Percentiles rank a stretch among this genome's conserved stretches.
phyloP scores from a whole-genome alignment of 208 protist genomes.

The Naegleria fowleri region DNA sequence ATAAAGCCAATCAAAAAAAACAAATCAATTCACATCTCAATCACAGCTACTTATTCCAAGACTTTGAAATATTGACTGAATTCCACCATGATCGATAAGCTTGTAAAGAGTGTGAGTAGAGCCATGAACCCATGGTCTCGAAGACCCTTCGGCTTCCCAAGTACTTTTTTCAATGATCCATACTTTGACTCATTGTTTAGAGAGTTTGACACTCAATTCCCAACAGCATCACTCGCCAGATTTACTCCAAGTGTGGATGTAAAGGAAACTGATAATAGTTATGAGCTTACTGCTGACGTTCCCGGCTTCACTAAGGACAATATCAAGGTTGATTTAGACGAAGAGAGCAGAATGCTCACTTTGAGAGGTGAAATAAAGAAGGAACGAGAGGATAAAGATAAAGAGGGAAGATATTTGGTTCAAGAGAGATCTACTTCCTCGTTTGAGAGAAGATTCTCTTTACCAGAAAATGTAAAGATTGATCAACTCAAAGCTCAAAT shows the following conservation, averaged over 20 bases:
- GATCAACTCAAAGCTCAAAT: neutral
- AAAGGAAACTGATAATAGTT: neutral
- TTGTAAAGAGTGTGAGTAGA: neutral
- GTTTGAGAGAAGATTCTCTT: neutral
- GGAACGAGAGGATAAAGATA: neutral
- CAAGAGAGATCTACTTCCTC: neutral
- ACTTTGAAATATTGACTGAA: no score
- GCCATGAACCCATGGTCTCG: neutral
- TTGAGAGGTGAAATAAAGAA: neutral
- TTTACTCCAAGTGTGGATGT: neutral
- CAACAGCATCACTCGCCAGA: neutral
- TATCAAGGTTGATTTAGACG: neutral
- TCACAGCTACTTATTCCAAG: no score
- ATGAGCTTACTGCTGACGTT: neutral
- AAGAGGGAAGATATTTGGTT: neutral
- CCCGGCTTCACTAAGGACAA: neutral
- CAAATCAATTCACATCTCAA: neutral
- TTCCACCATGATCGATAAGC: neutral
- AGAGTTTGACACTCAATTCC: neutral
- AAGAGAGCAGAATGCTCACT: neutral
- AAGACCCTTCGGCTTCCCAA: neutral
- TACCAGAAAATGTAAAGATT: conserved; percentile 4
- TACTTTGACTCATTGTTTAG: neutral
- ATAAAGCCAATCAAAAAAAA: neutral
- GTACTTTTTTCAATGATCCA: neutral